Evolutionary conservation across 306 rosid species (phyloP).

Genomic region (Fragaria vesca): DNA sequence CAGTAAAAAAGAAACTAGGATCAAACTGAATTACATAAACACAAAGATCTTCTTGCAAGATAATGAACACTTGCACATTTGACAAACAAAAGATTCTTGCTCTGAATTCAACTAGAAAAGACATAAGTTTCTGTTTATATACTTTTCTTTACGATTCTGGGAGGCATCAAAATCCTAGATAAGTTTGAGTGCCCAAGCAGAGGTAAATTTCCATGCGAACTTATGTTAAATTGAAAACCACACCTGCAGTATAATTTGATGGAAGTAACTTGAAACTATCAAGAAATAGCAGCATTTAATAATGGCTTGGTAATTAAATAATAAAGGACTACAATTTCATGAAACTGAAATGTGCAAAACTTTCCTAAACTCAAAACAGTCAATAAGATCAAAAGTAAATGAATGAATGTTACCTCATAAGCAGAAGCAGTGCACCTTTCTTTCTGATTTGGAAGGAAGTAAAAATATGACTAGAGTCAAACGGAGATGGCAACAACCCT

Average conservation of each 20-base stretch:
- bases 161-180: background rate
- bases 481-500: too few relatives aligned
- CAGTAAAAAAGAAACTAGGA: background rate
- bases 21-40: background rate
- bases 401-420: too few relatives aligned
- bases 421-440: background rate
- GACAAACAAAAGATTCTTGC: background rate
- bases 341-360: too few relatives aligned
- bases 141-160: too few relatives aligned
- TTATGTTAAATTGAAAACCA: background rate
- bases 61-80: too few relatives aligned
- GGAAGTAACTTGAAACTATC: background rate
- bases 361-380: too few relatives aligned
- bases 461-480: too few relatives aligned
- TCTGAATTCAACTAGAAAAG: background rate
- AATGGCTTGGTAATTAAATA: too few relatives aligned
- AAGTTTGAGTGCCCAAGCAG: background rate
- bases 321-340: too few relatives aligned
- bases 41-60: background rate
- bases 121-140: background rate
- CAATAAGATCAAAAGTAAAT: too few relatives aligned
- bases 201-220: background rate
- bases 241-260: background rate
- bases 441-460: too few relatives aligned
- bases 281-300: background rate